A percentile compares a stretch with the other conserved stretches of the same genome.
phyloP scores from a whole-genome alignment of 2,329 filamentous ascomycete species.

The Trichothecium sympodiale region DNA sequence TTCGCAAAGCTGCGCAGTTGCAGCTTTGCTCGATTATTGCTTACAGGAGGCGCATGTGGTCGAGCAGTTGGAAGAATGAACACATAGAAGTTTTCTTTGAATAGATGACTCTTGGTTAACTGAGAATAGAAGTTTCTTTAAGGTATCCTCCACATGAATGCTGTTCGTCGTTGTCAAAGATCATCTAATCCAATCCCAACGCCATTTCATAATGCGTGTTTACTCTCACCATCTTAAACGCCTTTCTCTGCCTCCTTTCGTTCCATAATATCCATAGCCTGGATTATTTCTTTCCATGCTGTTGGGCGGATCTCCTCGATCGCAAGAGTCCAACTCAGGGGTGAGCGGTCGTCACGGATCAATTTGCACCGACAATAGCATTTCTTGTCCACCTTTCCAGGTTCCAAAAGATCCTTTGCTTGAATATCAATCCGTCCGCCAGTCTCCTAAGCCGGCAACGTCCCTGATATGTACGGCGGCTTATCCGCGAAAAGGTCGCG shows the following conservation, averaged over 20 bases:
- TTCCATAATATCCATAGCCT: slow-evolving; percentile 8
- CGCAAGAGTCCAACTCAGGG: slow-evolving; percentile 13
- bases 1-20: no score
- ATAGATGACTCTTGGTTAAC: no score
- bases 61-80: no score
- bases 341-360: slow-evolving; percentile 8
- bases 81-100: no score
- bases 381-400: slow-evolving; percentile 10
- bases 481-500: slow-evolving; percentile 49
- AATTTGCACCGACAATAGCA: slow-evolving; percentile 21
- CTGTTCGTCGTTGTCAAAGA: no score
- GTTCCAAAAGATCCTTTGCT: slow-evolving; percentile 13
- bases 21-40: no score
- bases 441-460: slow-evolving; percentile 15
- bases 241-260: background rate
- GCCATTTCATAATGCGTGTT: no score
- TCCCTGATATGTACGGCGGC: slow-evolving; percentile 34
- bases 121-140: no score
- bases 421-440: slow-evolving; percentile 14
- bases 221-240: no score
- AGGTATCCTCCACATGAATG: no score
- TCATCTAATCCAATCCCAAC: no score
- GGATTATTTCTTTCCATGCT: slow-evolving; percentile 18
- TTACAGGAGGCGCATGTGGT: no score
- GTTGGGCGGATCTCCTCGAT: slow-evolving; percentile 12